phyloP scores from a whole-genome alignment of 495 filamentous ascomycete species.

The Penicillium steckii region DNA sequence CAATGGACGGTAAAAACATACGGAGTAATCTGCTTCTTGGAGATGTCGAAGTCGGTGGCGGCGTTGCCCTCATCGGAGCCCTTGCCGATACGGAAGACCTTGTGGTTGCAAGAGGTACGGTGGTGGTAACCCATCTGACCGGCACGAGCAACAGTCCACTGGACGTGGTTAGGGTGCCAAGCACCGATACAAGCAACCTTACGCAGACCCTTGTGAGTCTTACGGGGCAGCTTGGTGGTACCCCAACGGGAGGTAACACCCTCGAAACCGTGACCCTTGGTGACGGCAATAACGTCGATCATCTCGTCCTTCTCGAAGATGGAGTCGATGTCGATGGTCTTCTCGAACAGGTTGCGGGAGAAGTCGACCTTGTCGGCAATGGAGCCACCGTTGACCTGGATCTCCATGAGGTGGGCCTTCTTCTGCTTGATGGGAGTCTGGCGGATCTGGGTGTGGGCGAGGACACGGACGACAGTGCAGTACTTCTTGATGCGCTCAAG shows the following conservation, averaged over 20 bases:
- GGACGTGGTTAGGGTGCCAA: slow-evolving; percentile 99
- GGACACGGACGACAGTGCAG: slow-evolving; percentile 99
- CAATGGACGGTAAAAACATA: slow-evolving; percentile 61
- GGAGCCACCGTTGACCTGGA: slow-evolving; percentile 98
- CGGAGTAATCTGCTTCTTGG: slow-evolving; percentile 99
- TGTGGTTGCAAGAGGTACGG: slow-evolving; percentile 99
- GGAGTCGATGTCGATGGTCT: slow-evolving; percentile 85
- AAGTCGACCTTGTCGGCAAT: slow-evolving; percentile 95
- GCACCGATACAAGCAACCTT: slow-evolving; percentile 99
- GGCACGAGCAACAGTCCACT: slow-evolving; percentile 99
- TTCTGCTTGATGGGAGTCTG: slow-evolving; percentile 99
- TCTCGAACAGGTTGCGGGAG: slow-evolving; percentile 93
- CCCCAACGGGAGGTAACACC: slow-evolving; percentile 99
- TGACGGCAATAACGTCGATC: slow-evolving; percentile 99
- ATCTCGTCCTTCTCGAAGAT: slow-evolving; percentile 99
- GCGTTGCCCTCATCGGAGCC: slow-evolving; percentile 84
- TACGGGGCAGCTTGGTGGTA: slow-evolving; percentile 99
- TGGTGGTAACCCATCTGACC: slow-evolving; percentile 99
- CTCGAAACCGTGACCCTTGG: slow-evolving; percentile 97
- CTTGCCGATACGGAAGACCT: slow-evolving; percentile 98
- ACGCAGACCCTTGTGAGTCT: slow-evolving; percentile 99
- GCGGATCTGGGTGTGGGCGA: slow-evolving; percentile 99
- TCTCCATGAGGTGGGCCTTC: slow-evolving; percentile 99
- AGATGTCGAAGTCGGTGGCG: slow-evolving; percentile 91
- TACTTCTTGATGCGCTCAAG: slow-evolving; percentile 99